Conservation (phyloP, 352 stramenopile species). For the Phytophthora capsici region DNA sequence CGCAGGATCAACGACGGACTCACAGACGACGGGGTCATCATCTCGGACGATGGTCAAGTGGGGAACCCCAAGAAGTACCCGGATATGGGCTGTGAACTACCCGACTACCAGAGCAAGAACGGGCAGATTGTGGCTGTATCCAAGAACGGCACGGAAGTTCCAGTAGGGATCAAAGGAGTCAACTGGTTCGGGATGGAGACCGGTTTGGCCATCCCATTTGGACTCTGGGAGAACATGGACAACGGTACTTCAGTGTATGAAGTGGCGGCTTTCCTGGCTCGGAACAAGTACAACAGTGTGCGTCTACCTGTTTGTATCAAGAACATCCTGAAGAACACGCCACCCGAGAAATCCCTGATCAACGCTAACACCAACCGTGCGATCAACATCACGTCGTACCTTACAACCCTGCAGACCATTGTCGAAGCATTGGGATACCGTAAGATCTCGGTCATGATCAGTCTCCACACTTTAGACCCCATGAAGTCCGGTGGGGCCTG, state of each 20-base stretch:
- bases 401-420: conserved; percentile 55
- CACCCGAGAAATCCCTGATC: conserved; percentile 49
- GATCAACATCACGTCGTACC: conserved; percentile 67
- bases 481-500: conserved; percentile 57
- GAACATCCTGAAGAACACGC: conserved; percentile 52
- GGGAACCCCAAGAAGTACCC: conserved; percentile 63
- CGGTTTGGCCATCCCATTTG: conserved; percentile 54
- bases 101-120: conserved; percentile 67
- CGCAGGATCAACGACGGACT: conserved; percentile 52
- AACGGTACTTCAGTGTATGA: conserved; percentile 82
- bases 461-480: conserved; percentile 60
- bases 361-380: conserved; percentile 69
- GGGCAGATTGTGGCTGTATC: conserved; percentile 50
- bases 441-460: conserved; percentile 69
- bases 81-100: conserved; percentile 50
- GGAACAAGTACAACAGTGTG: conserved; percentile 76
- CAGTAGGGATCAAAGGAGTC: conserved; percentile 63
- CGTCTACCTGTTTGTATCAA: conserved; percentile 65
- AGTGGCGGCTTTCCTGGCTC: conserved; percentile 57
- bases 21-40: conserved; percentile 32
- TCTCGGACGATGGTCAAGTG: conserved; percentile 53
- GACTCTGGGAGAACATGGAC: conserved; percentile 74
- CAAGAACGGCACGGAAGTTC: conserved; percentile 59
- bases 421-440: conserved; percentile 62
- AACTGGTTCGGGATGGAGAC: conserved; percentile 86